These are phyloP conservation scores for Salix arbutifolia DNA, from an alignment of 345 rosid species.

Conservation along the genomic window DNA sequence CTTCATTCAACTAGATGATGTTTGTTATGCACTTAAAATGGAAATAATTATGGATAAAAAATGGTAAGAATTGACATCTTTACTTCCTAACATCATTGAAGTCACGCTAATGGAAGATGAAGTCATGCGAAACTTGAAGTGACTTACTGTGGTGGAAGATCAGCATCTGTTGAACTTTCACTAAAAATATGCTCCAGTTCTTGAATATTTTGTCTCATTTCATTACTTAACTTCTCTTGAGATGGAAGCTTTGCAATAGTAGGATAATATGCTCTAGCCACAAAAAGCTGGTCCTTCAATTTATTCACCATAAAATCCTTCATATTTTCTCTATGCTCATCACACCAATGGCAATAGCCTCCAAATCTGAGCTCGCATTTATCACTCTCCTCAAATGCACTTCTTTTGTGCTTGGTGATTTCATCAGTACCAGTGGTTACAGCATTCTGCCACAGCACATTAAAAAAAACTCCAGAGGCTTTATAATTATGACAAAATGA, in stretches of 20 bases:
- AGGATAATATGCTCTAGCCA: conserved; percentile 93
- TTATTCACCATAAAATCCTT: conserved; percentile 78
- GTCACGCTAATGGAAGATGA: not conserved
- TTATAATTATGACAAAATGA: conserved; percentile 4
- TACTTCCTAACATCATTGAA: not conserved
- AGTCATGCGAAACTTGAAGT: conserved; percentile 2
- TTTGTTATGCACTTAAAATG: not conserved
- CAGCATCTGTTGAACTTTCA: conserved; percentile 77
- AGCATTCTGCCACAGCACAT: conserved; percentile 40
- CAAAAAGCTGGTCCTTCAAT: conserved; percentile 86
- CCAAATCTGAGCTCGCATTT: conserved; percentile 80
- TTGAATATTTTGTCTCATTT: conserved; percentile 85
- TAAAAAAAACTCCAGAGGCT: not conserved
- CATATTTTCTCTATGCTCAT: conserved; percentile 73
- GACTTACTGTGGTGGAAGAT: conserved; percentile 85
- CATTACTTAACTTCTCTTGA: conserved; percentile 65
- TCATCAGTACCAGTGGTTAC: conserved; percentile 14
- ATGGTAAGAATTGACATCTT: not conserved
- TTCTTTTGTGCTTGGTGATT: conserved; percentile 18
- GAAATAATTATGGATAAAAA: not conserved
- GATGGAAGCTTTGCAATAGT: conserved; percentile 85
- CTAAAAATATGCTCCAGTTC: conserved; percentile 85
- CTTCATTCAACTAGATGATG: not conserved
- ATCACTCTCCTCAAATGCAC: conserved; percentile 36
- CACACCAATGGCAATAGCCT: conserved; percentile 93